Evolutionary conservation across 768 basidiomycete genomes (phyloP).

Genomic region (Mycena polygramma): DNA sequence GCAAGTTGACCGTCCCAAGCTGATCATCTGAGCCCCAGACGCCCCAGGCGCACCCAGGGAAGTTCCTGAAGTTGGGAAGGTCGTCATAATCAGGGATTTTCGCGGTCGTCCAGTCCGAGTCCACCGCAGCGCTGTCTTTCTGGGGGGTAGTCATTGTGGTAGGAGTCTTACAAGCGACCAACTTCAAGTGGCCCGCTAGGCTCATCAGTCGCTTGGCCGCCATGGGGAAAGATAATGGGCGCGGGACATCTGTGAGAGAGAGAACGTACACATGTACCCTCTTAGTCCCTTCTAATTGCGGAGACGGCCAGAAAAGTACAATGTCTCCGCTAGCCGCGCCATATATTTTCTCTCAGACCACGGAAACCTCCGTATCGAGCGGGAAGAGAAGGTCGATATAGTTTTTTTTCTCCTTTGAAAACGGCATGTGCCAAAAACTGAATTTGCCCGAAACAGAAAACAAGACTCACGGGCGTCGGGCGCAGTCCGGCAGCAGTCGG

Average conservation of each 20-base stretch:
- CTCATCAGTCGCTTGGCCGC: conserved; percentile 32
- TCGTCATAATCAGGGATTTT: conserved; percentile 45
- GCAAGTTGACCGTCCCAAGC: conserved; percentile 74
- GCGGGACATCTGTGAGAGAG: conserved; percentile 18
- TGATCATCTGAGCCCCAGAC: conserved; percentile 77
- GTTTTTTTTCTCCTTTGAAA: background rate
- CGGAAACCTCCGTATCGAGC: conserved; percentile 5
- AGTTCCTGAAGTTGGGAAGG: conserved; percentile 58
- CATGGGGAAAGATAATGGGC: conserved; percentile 16
- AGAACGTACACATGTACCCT: conserved; percentile 1
- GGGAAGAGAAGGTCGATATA: background rate
- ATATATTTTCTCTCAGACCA: background rate
- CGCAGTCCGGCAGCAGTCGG: no score
- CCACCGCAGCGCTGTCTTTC: conserved; percentile 6
- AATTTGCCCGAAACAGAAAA: background rate
- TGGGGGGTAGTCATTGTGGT: background rate
- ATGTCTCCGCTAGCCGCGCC: conserved; percentile 8
- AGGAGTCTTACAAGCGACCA: background rate
- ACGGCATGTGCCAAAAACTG: background rate
- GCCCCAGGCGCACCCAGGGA: conserved; percentile 75
- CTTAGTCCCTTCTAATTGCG: background rate
- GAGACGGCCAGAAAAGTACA: background rate
- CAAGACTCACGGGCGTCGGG: background rate
- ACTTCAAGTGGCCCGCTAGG: conserved; percentile 19
- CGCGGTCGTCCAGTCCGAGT: conserved; percentile 36